Percentiles rank a stretch among this genome's conserved stretches.
Conservation (phyloP, 2,329 filamentous ascomycete species). For the Diaporthe aspalathi region DNA sequence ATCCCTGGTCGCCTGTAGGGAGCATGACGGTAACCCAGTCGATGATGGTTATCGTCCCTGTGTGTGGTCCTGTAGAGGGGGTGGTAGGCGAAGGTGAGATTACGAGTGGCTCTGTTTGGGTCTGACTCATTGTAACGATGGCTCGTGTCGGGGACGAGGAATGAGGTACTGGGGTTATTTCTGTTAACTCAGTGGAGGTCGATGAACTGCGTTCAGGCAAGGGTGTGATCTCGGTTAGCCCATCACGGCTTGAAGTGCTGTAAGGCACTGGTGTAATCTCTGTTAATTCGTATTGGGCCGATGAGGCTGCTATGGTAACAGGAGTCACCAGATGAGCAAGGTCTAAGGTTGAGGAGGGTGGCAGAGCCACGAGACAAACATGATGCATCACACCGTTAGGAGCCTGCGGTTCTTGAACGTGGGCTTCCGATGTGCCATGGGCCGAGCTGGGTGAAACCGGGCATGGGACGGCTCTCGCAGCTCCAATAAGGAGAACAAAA, state of each 20-base stretch:
- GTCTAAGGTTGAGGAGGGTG: neutral
- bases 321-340: neutral
- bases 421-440: neutral
- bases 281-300: neutral
- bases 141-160: neutral
- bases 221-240: neutral
- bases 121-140: neutral
- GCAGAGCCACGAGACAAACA: neutral
- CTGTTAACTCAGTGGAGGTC: neutral
- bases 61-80: neutral
- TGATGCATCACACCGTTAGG: too few relatives aligned
- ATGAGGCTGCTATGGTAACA: neutral
- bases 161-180: neutral
- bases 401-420: neutral
- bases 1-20: neutral
- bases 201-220: neutral
- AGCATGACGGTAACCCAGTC: constrained; percentile 3
- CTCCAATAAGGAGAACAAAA: neutral
- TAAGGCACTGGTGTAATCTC: neutral
- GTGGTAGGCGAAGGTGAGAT: neutral
- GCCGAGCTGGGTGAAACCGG: neutral
- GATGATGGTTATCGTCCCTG: neutral
- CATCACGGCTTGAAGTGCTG: neutral
- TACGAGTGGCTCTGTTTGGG: neutral
- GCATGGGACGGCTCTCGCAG: neutral